Percentiles rank a stretch among this genome's conserved stretches.
Evolutionary conservation across 1,284 basidiomycete species (phyloP).

Genomic region (Cryptococcus deneoformans): DNA sequence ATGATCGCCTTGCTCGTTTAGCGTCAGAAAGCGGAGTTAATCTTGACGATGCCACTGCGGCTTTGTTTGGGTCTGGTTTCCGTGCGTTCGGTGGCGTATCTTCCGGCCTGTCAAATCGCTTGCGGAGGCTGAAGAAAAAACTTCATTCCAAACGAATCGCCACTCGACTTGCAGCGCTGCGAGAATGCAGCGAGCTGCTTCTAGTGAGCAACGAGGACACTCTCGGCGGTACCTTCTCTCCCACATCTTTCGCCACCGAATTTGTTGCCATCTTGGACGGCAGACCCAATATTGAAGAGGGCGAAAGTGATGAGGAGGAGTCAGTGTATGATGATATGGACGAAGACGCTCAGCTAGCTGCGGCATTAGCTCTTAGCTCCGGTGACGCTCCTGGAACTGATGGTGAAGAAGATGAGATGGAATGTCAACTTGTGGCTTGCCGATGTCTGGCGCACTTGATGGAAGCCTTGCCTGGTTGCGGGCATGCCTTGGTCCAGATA

Average conservation of each 20-base stretch:
- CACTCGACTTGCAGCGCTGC: constrained; percentile 80
- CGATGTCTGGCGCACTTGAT: constrained; percentile 93
- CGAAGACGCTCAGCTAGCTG: constrained; percentile 79
- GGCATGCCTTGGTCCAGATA: constrained; percentile 90
- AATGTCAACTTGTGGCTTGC: constrained; percentile 89
- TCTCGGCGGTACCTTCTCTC: constrained; percentile 80
- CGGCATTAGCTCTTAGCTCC: constrained; percentile 62
- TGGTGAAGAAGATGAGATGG: constrained; percentile 58
- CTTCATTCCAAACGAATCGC: constrained; percentile 79
- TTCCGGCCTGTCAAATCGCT: constrained; percentile 71
- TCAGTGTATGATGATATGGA: constrained; percentile 52
- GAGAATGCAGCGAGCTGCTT: constrained; percentile 91
- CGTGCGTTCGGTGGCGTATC: constrained; percentile 61
- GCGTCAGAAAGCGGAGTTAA: constrained; percentile 53
- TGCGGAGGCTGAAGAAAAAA: constrained; percentile 85
- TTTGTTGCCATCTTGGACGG: constrained; percentile 90
- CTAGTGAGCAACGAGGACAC: constrained; percentile 98
- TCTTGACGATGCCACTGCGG: constrained; percentile 68
- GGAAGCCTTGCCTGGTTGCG: constrained; percentile 91
- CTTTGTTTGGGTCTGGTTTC: constrained; percentile 56
- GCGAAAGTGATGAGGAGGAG: constrained; percentile 44
- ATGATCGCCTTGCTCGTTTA: constrained; percentile 48
- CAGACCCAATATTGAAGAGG: constrained; percentile 50
- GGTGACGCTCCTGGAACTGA: constrained; percentile 32
- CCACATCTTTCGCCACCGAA: constrained; percentile 88